Percentiles rank a stretch among this genome's conserved stretches.
phyloP scores from a whole-genome alignment of 2,329 filamentous ascomycete genomes.

The Dactylonectria estremocensis region DNA sequence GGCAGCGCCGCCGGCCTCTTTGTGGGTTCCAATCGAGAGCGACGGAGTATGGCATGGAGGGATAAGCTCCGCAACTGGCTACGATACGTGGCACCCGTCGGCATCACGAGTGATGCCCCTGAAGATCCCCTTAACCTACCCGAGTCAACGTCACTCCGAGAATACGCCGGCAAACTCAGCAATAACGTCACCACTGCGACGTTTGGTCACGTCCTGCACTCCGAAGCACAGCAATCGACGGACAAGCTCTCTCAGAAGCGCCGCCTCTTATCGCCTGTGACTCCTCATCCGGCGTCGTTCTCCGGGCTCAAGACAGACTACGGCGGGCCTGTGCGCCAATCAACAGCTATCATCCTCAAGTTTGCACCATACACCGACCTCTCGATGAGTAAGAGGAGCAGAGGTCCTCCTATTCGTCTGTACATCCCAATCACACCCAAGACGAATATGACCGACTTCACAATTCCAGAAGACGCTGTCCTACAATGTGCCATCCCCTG shows the following conservation, averaged over 20 bases:
- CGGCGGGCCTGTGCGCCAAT: constrained; percentile 43
- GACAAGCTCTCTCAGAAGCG: constrained; percentile 27
- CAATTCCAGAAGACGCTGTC: constrained; percentile 49
- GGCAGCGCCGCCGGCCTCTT: constrained; percentile 31
- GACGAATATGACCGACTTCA: constrained; percentile 47
- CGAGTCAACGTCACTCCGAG: constrained; percentile 16
- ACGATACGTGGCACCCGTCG: constrained; percentile 46
- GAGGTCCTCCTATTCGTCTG: constrained; percentile 48
- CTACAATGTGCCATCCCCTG: constrained; percentile 51
- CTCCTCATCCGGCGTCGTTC: constrained; percentile 65
- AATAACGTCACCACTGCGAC: constrained; percentile 56
- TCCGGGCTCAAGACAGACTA: constrained; percentile 53
- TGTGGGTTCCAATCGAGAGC: constrained; percentile 50
- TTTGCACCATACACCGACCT: constrained; percentile 58
- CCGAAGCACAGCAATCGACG: background rate
- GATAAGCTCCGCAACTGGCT: constrained; percentile 53
- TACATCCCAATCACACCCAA: constrained; percentile 50
- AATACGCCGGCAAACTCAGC: constrained; percentile 5
- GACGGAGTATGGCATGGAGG: constrained; percentile 53
- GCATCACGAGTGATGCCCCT: constrained; percentile 20
- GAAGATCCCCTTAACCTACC: constrained; percentile 16
- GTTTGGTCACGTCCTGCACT: constrained; percentile 68
- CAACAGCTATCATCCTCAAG: constrained; percentile 60
- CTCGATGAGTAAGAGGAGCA: background rate
- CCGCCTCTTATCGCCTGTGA: constrained; percentile 61